phyloP scores from a whole-genome alignment of 2,329 filamentous ascomycete genomes.

The Aspergillus candidus region DNA sequence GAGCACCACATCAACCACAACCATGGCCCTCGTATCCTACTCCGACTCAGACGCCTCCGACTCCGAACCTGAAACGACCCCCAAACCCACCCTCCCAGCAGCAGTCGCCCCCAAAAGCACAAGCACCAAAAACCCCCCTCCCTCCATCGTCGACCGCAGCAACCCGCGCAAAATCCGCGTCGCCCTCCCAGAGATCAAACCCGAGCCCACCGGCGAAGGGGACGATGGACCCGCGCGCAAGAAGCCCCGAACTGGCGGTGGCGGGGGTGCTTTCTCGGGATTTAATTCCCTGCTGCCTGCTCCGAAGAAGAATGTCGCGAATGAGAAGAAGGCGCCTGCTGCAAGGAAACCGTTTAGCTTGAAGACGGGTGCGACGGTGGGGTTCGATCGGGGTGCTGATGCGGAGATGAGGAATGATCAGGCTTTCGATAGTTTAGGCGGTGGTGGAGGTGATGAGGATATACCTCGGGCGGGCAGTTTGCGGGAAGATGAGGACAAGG shows the following conservation, averaged over 20 bases:
- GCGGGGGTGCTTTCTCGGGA: conserved; percentile 64
- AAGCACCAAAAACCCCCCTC: conserved; percentile 34
- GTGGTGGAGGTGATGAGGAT: conserved; percentile 29
- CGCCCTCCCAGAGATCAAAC: conserved; percentile 58
- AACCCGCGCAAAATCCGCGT: conserved; percentile 81
- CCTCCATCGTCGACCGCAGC: conserved; percentile 74
- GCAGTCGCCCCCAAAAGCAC: conserved; percentile 18
- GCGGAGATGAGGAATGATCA: conserved; percentile 30
- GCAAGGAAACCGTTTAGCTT: conserved; percentile 60
- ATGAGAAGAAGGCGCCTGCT: conserved; percentile 31
- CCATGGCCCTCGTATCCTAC: conserved; percentile 78
- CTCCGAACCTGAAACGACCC: conserved; percentile 43
- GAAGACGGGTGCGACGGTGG: conserved; percentile 77
- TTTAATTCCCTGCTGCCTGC: conserved; percentile 84
- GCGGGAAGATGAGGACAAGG: conserved; percentile 6
- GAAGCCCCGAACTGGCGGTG: conserved; percentile 57
- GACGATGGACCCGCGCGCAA: conserved; percentile 62
- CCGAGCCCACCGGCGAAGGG: conserved; percentile 33
- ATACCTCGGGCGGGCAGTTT: conserved; percentile 23
- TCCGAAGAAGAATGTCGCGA: conserved; percentile 55
- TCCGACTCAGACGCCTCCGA: conserved; percentile 71
- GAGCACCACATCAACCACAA: conserved; percentile 2
- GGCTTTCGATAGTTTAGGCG: conserved; percentile 18
- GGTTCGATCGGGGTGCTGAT: conserved; percentile 62
- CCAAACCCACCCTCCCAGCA: conserved; percentile 16